Base-by-base conservation (phyloP, 305 asterid genomes). In the Stenogyne calaminthoides region DNA sequence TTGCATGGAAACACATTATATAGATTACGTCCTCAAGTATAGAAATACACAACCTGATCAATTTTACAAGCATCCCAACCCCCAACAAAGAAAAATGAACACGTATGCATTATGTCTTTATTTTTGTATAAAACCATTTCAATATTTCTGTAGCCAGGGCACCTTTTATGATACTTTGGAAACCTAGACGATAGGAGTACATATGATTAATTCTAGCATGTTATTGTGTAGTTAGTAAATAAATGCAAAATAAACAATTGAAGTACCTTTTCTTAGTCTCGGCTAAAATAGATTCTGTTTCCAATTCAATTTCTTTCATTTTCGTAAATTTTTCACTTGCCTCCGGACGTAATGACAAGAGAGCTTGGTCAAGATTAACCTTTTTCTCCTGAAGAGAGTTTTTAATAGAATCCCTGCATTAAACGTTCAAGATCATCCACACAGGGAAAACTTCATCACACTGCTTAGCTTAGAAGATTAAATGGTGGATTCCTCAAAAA, bases 201-300 rank as follows among this genome's bases (percentile, higher is more conserved):
- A n/a, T 52, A 22, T 14, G 8, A 60, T 76, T 57, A 54, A 49
- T 32, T 47, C 61, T 11, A 73, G 55, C 74, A 34, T 69, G 66
- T 70, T 66, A 67, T 52, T 64, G 66, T 62, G 64, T 57, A 64
- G 67, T 11, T 19, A 64, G 59, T 39, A 51, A 78, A 55, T 49
- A 59, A 67, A 71, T 67, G 76, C 39, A 68, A 60, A 64, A 73
- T 62, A 22, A 66, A 29, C 65, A 73, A 67, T n/a, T 27, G 58
- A 57, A 69, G 42, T 85, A 92, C 95, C 98, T 86, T 68, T 67
- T 78, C 72, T 79, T 78, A 64, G 78, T 79, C 83, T 86, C 92
- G 57, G 84, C 79, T 73, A 67, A 57, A 63, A 81, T 39, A 67
- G 70, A 64, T 57, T 84, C 83, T 5, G 75, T 85, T 76, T 82